Evolutionary conservation across 2,329 filamentous ascomycete genomes (phyloP), one percentile per base, ranked within the genome.

Genomic region (Orbilia oligospora): DNA sequence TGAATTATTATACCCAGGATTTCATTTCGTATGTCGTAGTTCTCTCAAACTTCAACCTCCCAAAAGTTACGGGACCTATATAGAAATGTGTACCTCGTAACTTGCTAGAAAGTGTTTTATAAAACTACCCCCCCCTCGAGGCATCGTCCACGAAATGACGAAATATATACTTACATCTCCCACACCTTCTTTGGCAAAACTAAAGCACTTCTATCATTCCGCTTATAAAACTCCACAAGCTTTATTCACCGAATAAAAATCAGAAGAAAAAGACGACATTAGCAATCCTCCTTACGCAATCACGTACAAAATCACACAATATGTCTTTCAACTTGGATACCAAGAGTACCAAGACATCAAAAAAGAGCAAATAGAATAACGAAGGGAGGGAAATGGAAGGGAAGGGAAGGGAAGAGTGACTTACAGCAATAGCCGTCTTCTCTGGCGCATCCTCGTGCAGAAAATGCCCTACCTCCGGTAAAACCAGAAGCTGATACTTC

Each of bases 381-480:
- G 46, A 14, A 51, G 2, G 12, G n/a, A 38, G 18, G 27, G 22
- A 27, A n/a, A 27, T 12, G 22, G 46, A 58, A 6, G 20, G 12
- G 36, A 46, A 51, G 22, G 46, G 55, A 6, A 20, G 12, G 36
- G 41, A 51, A 38, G 2, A 33, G 51, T 6, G 48, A 81, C 81
- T 66, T 69, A 82, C 81, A 8, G 93, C 88, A 81, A 92, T 87
- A 0, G 96, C 96, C 51, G 92, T 97, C 86, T 95, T 97, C 83
- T 94, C 92, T 0, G 96, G 94, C 63, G 95, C 88, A 84, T 99
- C 96, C 84, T 99, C 96, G 81, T 99, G 96, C 71, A 99, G 90
- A 83, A 99, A 99, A 84, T 99, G 96, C 0, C 96, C 96, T 0
- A 96, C 94, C 83, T 97, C 93, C 0, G 96, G 94, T 82, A 98